phyloP scores from a whole-genome alignment of 2,329 filamentous ascomycete species.

The Emergomyces orientalis region DNA sequence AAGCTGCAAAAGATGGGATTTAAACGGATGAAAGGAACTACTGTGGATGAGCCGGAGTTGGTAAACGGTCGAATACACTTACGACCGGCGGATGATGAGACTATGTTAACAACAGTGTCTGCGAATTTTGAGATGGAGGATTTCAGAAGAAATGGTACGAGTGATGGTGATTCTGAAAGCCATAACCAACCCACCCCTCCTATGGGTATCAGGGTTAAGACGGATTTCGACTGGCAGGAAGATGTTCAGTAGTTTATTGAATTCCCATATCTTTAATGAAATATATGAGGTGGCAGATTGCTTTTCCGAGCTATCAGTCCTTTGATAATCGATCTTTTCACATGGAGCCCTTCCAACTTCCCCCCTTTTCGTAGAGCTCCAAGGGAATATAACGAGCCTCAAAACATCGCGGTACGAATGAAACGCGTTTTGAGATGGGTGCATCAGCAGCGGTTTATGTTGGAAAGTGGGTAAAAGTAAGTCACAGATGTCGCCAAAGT shows the following conservation, averaged over 20 bases:
- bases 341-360: background rate
- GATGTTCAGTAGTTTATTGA: background rate
- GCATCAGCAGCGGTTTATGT: background rate
- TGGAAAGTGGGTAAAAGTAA: background rate
- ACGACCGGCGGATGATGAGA: background rate
- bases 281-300: background rate
- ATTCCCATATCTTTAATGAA: background rate
- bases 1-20: background rate
- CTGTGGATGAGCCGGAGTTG: background rate
- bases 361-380: background rate
- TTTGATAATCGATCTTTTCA: background rate
- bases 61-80: background rate
- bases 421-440: background rate
- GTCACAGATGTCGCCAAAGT: background rate
- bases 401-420: background rate
- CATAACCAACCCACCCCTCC: background rate
- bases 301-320: background rate
- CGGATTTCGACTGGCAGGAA: background rate
- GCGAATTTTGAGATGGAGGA: background rate
- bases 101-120: background rate
- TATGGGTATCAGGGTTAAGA: slow-evolving; percentile 3
- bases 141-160: background rate
- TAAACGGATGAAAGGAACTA: background rate
- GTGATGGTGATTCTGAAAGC: background rate
- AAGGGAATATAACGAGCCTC: background rate